Percentiles rank a stretch among this genome's conserved stretches.
These are phyloP conservation scores for Cladosporium phlei DNA, from an alignment of 2,329 filamentous ascomycete genomes.

Conservation along the genomic window DNA sequence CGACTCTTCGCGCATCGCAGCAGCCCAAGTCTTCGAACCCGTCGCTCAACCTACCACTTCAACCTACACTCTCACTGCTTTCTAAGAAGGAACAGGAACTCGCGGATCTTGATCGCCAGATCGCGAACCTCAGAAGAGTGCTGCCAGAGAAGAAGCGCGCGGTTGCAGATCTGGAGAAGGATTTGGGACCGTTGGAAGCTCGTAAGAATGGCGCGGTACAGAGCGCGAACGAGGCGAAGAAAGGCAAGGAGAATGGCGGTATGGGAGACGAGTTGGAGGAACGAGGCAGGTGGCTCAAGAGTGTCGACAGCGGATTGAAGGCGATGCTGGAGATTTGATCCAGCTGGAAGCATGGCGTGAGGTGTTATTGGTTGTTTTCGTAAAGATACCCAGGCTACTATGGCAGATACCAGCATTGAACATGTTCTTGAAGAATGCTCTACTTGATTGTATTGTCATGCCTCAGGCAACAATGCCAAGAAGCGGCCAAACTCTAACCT, in stretches of 20 bases:
- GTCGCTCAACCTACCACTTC: conserved; percentile 40
- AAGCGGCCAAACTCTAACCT: not conserved
- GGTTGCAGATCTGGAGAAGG: conserved; percentile 60
- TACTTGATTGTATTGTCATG: not conserved
- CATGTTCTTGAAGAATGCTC: too few species aligned
- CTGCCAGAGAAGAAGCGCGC: conserved; percentile 63
- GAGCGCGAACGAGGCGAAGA: conserved; percentile 62
- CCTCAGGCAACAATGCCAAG: not conserved
- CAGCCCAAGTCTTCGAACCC: conserved; percentile 33
- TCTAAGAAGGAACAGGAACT: conserved; percentile 38
- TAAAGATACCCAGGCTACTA: conserved; percentile 4
- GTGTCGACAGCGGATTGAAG: conserved; percentile 59
- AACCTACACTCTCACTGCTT: conserved; percentile 39
- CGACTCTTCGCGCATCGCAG: conserved; percentile 38
- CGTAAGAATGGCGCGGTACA: conserved; percentile 61
- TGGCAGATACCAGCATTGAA: not conserved
- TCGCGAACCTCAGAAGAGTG: conserved; percentile 52
- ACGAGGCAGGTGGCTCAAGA: conserved; percentile 68
- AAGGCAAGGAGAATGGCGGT: conserved; percentile 61
- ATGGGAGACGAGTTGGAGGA: conserved; percentile 71
- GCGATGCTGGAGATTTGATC: conserved; percentile 55
- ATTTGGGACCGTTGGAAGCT: conserved; percentile 63
- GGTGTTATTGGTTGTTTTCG: too few species aligned
- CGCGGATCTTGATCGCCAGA: conserved; percentile 38
- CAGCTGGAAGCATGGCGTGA: too few species aligned